Base-by-base conservation (phyloP, 2,329 filamentous ascomycete species). In the Dactylellina haptotyla region DNA sequence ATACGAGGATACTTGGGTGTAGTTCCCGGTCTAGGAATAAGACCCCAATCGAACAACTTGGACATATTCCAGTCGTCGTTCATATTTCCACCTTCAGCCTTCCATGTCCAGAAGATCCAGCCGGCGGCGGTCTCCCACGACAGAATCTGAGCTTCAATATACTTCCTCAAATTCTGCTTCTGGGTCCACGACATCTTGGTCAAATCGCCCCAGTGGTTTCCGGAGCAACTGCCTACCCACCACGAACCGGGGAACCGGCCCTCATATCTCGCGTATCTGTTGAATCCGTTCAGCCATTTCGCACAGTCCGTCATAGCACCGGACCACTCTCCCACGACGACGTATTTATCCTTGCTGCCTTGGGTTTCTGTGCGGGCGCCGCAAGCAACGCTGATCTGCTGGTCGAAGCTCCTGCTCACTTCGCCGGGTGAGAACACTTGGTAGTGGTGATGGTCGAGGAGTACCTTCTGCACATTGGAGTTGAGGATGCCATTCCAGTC, bases 361-460 rank as follows among this genome's bases (percentile, higher is more conserved):
- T 80, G 79, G 69, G 83, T 77, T 75, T 87, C 87, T 5, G 80
- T 78, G 1, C 83, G 83, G 75, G 85, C 84, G 58, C 82, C 83
- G 81, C 88, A 90, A 57, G 86, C 87, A 26, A 81, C 80, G 66
- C 84, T 80, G 37, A 86, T 80, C 76, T 90, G 89, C 63, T 86
- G 78, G 75, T 82, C 81, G 2, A 84, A 83, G 34, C 82, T 80
- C 79, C 86, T 80, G 20, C 82, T 82, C 28, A 89, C 80, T 26
- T 85, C 81, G 0, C 80, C 81, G 23, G 83, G 80, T 70, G 82
- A 83, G 80, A 90, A 90, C 67, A 88, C 83, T 78, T 90, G 86
- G 78, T 90, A 91, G 78, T 90, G 87, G 78, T 91, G 89, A 67
- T 88, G 87, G 77, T 91, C 89, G 75, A 91, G 80, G 48, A 91